Evolutionary conservation across 768 basidiomycete genomes (phyloP).

Genomic region (Vararia minispora): DNA sequence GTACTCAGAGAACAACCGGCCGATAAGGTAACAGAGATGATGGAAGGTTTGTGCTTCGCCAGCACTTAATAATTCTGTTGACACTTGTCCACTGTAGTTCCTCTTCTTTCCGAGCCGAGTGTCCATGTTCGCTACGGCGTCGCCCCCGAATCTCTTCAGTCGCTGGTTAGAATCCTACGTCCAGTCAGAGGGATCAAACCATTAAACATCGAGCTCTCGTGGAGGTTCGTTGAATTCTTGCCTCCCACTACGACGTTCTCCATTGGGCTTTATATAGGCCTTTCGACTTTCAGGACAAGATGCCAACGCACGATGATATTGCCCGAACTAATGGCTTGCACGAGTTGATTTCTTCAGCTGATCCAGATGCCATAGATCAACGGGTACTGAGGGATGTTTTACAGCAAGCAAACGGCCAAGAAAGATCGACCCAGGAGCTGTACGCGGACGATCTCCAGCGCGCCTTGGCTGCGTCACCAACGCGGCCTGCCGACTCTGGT

Average conservation of each 20-base stretch:
- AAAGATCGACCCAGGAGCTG: too few species aligned
- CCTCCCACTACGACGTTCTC: too few species aligned
- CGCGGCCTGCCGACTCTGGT: too few species aligned
- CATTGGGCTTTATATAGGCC: background rate
- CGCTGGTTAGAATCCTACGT: background rate
- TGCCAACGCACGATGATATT: slow-evolving; percentile 7
- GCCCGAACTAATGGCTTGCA: slow-evolving; percentile 3
- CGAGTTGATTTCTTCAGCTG: background rate
- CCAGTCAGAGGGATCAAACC: slow-evolving; percentile 6
- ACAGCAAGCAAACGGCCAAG: too few species aligned
- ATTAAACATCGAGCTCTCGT: slow-evolving; percentile 9
- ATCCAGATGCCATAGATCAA: too few species aligned
- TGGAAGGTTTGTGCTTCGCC: slow-evolving; percentile 8
- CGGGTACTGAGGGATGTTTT: too few species aligned
- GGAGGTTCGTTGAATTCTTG: slow-evolving; percentile 5
- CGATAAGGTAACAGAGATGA: slow-evolving; percentile 1
- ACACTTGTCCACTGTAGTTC: too few species aligned
- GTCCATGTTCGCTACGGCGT: too few species aligned
- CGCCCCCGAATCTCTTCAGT: background rate
- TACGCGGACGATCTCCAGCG: too few species aligned
- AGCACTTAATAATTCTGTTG: too few species aligned
- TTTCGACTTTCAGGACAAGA: background rate
- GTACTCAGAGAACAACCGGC: slow-evolving; percentile 1
- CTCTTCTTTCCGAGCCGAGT: too few species aligned
- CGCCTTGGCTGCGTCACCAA: too few species aligned